Evolutionary conservation across 139 green algal species (phyloP), one percentile per base, ranked within the genome.

Genomic region (Pleodorina starrii): DNA sequence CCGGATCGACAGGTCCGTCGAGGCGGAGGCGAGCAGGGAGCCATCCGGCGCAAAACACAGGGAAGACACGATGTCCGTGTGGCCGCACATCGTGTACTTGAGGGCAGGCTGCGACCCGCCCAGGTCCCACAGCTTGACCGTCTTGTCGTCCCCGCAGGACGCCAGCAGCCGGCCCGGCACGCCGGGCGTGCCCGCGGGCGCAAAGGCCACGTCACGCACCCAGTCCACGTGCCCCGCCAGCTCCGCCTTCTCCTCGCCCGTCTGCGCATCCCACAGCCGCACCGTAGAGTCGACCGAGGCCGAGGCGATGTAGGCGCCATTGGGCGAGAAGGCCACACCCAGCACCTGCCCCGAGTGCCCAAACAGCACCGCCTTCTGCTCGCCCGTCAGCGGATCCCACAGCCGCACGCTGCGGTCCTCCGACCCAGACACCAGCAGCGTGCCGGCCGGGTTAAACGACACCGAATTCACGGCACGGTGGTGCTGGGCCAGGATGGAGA

Each of bases 341-440:
- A 75, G 72, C 40, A 91, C 87, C 48, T 84, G 69, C 2, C 79
- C 68, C n/a, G 5, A 23, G 79, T 91, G 87, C 14, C 87, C 87
- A 29, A 88, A 84, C 50, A 91, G 87, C 66, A 76, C 59, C 51
- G 69, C 75, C 85, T 85, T 85, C 43, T 90, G 74, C 73, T 90
- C 73, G 57, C 85, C 85, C 35, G 75, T 89, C 38, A 82, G 81
- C 27, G 77, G 71, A 60, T 92, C 89, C 89, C 89, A 92, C 48
- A 92, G 35, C 42, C 82, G 73, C 73, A 92, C 83, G 25, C 63
- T 87, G n/a, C 76, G 76, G 73, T 92, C 89, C 27, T 90, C 82
- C 25, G 48, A 73, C 32, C 81, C 82, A 2, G n/a, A 54, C 2
- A 57, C 89, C 25, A 92, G 89, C 83, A 92, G 89, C 81, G 89